Evolutionary conservation across 1,284 basidiomycete species (phyloP).

Genomic region (Ustilago bromivora): DNA sequence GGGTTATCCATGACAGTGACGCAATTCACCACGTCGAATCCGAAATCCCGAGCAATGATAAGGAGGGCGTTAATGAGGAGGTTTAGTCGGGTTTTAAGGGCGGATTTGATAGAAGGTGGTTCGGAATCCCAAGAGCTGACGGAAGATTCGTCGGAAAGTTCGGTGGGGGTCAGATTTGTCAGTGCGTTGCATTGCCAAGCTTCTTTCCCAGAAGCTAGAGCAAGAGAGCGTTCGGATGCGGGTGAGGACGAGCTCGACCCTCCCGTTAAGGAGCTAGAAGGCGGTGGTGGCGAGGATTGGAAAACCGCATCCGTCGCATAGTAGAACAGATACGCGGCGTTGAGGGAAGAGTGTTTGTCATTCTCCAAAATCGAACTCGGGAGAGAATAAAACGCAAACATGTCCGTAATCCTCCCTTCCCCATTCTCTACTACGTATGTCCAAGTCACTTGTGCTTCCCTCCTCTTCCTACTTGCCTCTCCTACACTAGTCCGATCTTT

Average conservation of each 20-base stretch:
- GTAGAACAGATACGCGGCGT: slow-evolving; percentile 94
- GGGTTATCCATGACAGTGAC: slow-evolving; percentile 94
- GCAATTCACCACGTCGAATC: slow-evolving; percentile 96
- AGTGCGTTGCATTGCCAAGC: slow-evolving; percentile 52
- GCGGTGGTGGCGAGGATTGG: background rate
- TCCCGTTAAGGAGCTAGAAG: background rate
- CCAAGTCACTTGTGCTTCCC: slow-evolving; percentile 87
- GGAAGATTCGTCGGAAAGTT: slow-evolving; percentile 54
- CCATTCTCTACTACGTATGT: slow-evolving; percentile 96
- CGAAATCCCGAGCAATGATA: slow-evolving; percentile 80
- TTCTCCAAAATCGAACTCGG: slow-evolving; percentile 85
- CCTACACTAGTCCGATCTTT: slow-evolving; percentile 69
- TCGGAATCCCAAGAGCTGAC: slow-evolving; percentile 65
- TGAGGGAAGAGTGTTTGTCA: slow-evolving; percentile 75
- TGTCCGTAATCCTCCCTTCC: slow-evolving; percentile 86
- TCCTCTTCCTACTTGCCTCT: slow-evolving; percentile 33
- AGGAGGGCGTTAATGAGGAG: slow-evolving; percentile 82
- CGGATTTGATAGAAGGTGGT: slow-evolving; percentile 75
- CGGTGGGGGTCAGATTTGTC: slow-evolving; percentile 51
- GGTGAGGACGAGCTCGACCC: slow-evolving; percentile 18
- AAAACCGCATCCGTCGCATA: slow-evolving; percentile 74
- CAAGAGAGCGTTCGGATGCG: slow-evolving; percentile 28
- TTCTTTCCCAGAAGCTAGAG: slow-evolving; percentile 23
- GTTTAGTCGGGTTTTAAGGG: slow-evolving; percentile 79
- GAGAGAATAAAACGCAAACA: slow-evolving; percentile 95